Evolutionary conservation across 257 asterid genomes (phyloP).

Genomic region (Gynochthodes officinalis): DNA sequence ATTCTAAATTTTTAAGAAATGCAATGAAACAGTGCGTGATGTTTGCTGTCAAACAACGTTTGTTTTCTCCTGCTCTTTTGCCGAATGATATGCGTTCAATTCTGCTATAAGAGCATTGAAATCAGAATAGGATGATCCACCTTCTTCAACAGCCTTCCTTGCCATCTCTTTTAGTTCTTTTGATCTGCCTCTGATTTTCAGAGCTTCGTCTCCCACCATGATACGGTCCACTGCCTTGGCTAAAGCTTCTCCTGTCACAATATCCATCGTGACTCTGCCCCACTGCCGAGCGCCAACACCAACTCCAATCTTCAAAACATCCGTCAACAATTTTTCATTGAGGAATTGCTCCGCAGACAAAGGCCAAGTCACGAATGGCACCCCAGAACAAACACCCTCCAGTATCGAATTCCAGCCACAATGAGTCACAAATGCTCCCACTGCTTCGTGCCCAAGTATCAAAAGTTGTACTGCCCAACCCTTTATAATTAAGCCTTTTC

Average conservation of each 20-base stretch:
- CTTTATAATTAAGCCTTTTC: slow-evolving; percentile 50
- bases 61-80: not conserved
- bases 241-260: slow-evolving; percentile 31
- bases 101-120: slow-evolving; percentile 41
- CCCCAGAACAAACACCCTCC: slow-evolving; percentile 43
- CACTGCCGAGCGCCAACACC: slow-evolving; percentile 36
- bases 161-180: slow-evolving; percentile 34
- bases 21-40: too few species aligned
- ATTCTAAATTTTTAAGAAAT: too few species aligned
- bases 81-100: not conserved
- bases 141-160: slow-evolving; percentile 45
- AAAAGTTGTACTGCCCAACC: slow-evolving; percentile 73
- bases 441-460: slow-evolving; percentile 38
- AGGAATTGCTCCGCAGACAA: slow-evolving; percentile 43
- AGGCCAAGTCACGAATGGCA: slow-evolving; percentile 60
- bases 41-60: not conserved
- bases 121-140: slow-evolving; percentile 54
- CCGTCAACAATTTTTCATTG: slow-evolving; percentile 43
- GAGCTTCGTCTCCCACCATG: slow-evolving; percentile 34
- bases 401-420: slow-evolving; percentile 58
- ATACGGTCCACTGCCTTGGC: slow-evolving; percentile 23
- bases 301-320: slow-evolving; percentile 36
- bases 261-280: slow-evolving; percentile 10
- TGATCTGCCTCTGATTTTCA: slow-evolving; percentile 34
- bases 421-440: slow-evolving; percentile 46